Evolutionary conservation across 2,329 filamentous ascomycete species (phyloP).

Genomic region (Pseudocercospora eumusae): DNA sequence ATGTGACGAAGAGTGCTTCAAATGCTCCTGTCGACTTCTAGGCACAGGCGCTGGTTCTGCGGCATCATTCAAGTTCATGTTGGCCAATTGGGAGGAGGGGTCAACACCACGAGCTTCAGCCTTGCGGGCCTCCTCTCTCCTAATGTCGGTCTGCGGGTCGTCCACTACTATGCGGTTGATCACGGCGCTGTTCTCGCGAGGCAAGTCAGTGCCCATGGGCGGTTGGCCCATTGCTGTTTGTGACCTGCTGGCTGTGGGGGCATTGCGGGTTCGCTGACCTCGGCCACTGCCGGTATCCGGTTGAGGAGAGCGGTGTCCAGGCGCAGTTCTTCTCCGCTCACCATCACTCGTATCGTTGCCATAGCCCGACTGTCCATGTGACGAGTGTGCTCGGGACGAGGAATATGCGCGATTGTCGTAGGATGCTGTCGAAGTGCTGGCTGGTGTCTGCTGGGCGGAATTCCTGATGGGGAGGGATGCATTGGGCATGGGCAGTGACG

Average conservation of each 20-base stretch:
- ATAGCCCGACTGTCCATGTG: slow-evolving; percentile 42
- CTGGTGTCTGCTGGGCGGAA: slow-evolving; percentile 29
- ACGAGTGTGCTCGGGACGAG: slow-evolving; percentile 37
- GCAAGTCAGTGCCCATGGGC: slow-evolving; percentile 56
- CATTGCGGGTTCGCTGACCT: slow-evolving; percentile 41
- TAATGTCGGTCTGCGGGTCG: slow-evolving; percentile 71
- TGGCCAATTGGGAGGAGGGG: slow-evolving; percentile 48
- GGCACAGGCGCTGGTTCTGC: slow-evolving; percentile 35
- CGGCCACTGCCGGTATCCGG: slow-evolving; percentile 47
- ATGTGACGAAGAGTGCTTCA: slow-evolving; percentile 47
- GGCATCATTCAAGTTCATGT: slow-evolving; percentile 50
- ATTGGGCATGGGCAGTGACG: slow-evolving; percentile 22
- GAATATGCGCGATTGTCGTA: slow-evolving; percentile 33
- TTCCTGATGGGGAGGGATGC: slow-evolving; percentile 34
- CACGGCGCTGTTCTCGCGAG: slow-evolving; percentile 76
- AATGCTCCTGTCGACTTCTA: slow-evolving; percentile 60
- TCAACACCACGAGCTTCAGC: slow-evolving; percentile 56
- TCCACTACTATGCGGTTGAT: slow-evolving; percentile 76
- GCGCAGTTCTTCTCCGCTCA: slow-evolving; percentile 42
- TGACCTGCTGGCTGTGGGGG: slow-evolving; percentile 48
- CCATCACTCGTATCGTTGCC: slow-evolving; percentile 46
- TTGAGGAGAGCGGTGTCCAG: slow-evolving; percentile 50
- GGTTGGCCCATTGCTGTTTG: slow-evolving; percentile 55
- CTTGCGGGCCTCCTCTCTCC: slow-evolving; percentile 69
- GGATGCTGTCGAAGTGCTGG: slow-evolving; percentile 26